A percentile compares a stretch with the other conserved stretches of the same genome.
Conservation (phyloP, 176 grass and related monocot species). For the Musa itinerans region DNA sequence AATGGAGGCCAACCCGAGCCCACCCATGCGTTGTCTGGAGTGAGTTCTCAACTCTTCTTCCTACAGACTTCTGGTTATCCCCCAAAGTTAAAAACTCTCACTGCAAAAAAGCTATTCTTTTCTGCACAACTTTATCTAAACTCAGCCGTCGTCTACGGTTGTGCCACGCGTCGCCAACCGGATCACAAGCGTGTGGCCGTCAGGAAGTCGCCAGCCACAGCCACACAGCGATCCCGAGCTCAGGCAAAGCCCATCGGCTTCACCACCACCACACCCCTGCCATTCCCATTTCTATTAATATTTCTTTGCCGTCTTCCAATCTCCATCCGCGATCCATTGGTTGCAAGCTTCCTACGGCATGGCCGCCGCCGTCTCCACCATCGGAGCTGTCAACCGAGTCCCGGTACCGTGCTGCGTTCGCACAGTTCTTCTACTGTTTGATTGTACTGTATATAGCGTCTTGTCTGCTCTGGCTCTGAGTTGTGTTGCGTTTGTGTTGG, state of each 20-base stretch:
- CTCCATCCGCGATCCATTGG: not conserved
- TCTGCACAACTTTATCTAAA: too few relatives aligned
- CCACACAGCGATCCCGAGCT: not conserved
- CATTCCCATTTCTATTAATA: not conserved
- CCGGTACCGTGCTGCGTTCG: not conserved
- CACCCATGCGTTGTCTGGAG: too few relatives aligned
- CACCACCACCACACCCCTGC: not conserved
- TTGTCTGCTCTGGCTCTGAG: not conserved
- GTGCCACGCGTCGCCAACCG: too few relatives aligned
- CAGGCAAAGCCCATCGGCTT: not conserved
- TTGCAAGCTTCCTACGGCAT: too few relatives aligned
- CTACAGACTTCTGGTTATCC: too few relatives aligned
- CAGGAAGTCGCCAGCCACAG: not conserved
- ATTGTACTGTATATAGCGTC: not conserved
- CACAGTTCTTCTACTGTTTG: too few relatives aligned
- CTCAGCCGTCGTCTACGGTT: too few relatives aligned
- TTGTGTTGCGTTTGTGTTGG: not conserved
- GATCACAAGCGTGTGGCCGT: not conserved
- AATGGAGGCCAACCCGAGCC: too few relatives aligned
- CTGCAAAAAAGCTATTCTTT: too few relatives aligned
- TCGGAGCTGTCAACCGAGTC: constrained; percentile 4
- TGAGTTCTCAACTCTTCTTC: too few relatives aligned
- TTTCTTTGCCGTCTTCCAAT: not conserved
- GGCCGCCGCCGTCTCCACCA: not conserved
- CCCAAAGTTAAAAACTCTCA: too few relatives aligned